Conservation (phyloP, 371 early-diverging fungal species). For the Apophysomyces ossiformis region DNA sequence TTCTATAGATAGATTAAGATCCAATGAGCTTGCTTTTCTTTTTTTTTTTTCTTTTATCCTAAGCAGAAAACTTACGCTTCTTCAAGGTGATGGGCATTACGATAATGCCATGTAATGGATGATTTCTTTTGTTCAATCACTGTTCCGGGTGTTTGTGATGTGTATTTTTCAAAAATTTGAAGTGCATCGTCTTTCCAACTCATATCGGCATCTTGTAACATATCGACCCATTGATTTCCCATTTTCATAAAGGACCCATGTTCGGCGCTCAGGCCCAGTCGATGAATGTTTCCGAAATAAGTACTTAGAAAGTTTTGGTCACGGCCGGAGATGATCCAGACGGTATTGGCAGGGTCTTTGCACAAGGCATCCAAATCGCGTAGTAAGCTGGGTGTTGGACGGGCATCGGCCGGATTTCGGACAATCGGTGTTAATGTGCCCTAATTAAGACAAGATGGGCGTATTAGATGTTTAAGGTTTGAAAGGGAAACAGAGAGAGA, state of each 20-base stretch:
- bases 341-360: slow-evolving; percentile 78
- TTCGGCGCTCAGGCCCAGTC: slow-evolving; percentile 72
- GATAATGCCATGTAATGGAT: slow-evolving; percentile 93
- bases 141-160: slow-evolving; percentile 88
- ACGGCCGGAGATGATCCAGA: slow-evolving; percentile 93
- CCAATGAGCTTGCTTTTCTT: too few relatives aligned
- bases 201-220: slow-evolving; percentile 83
- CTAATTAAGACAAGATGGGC: slow-evolving; percentile 36
- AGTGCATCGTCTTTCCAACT: slow-evolving; percentile 89
- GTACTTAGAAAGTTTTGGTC: slow-evolving; percentile 61
- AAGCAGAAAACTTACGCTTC: slow-evolving; percentile 48
- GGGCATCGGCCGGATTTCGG: slow-evolving; percentile 73
- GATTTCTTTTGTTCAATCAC: slow-evolving; percentile 88
- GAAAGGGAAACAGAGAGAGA: neutral
- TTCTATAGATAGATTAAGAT: slow-evolving; percentile 24
- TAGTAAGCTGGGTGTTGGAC: slow-evolving; percentile 70
- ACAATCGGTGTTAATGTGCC: slow-evolving; percentile 87
- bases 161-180: slow-evolving; percentile 88
- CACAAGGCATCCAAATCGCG: slow-evolving; percentile 64
- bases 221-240: slow-evolving; percentile 76
- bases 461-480: neutral
- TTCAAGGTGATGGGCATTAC: slow-evolving; percentile 60
- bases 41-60: too few relatives aligned
- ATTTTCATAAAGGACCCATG: slow-evolving; percentile 87
- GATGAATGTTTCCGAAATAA: slow-evolving; percentile 75